Evolutionary conservation across 2,329 filamentous ascomycete genomes (phyloP).

Genomic region (Exophiala phaeomuriformis): DNA sequence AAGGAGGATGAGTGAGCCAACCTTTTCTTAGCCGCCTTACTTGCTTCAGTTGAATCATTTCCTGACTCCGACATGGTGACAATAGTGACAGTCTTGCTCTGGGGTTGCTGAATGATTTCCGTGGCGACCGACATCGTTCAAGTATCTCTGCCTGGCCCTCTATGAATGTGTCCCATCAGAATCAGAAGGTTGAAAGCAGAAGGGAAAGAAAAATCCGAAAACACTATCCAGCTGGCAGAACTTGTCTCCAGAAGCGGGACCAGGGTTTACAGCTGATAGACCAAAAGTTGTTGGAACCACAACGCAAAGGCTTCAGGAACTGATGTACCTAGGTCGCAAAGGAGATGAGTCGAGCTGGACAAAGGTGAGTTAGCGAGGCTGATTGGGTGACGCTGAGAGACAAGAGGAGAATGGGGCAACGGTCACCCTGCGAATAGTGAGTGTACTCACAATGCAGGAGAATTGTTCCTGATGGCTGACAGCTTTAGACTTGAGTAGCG

Average conservation of each 20-base stretch:
- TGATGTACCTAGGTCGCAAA: slow-evolving; percentile 10
- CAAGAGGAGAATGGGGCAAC: slow-evolving; percentile 18
- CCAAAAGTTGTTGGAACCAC: slow-evolving; percentile 1
- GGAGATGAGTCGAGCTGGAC: slow-evolving; percentile 15
- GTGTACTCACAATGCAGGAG: slow-evolving; percentile 9
- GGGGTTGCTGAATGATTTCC: slow-evolving; percentile 18
- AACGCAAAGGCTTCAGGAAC: slow-evolving; percentile 1
- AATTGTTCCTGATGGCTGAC: slow-evolving; percentile 6
- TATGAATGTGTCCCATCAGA: slow-evolving; percentile 7
- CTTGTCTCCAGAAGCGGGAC: slow-evolving; percentile 8
- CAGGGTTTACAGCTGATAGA: slow-evolving; percentile 13
- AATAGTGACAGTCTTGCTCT: slow-evolving; percentile 13
- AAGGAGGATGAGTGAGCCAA: slow-evolving; percentile 5
- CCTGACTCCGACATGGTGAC: slow-evolving; percentile 29
- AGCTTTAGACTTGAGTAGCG: slow-evolving; percentile 5
- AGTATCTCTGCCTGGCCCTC: slow-evolving; percentile 16
- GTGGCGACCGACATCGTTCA: slow-evolving; percentile 28
- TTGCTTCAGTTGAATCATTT: slow-evolving; percentile 27
- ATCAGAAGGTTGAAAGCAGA: too few species aligned
- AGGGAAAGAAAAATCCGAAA: slow-evolving; percentile 15
- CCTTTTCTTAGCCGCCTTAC: slow-evolving; percentile 30
- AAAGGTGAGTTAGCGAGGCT: slow-evolving; percentile 4
- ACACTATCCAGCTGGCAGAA: slow-evolving; percentile 2
- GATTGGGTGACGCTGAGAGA: slow-evolving; percentile 18
- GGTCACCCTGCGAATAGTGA: slow-evolving; percentile 15